Percentiles rank a stretch among this genome's conserved stretches.
Evolutionary conservation across 2,329 filamentous ascomycete genomes (phyloP).

Genomic region (Huntiella moniliformis): DNA sequence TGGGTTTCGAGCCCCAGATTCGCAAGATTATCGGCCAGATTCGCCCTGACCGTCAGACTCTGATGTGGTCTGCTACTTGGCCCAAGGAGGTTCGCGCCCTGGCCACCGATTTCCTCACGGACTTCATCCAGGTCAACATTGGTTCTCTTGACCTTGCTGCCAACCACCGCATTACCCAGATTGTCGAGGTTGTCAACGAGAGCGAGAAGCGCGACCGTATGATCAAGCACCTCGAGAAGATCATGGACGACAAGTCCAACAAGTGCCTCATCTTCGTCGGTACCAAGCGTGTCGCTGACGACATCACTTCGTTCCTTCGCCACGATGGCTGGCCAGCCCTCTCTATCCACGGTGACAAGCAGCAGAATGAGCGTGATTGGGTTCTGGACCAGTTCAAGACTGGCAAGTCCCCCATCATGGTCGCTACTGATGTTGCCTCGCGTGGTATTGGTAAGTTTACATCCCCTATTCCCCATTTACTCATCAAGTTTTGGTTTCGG

Average conservation of each 20-base stretch:
- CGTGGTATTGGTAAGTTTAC: slow-evolving; percentile 99
- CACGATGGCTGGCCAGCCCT: slow-evolving; percentile 96
- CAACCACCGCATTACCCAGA: slow-evolving; percentile 94
- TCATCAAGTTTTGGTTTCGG: slow-evolving; percentile 18
- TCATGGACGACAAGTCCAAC: slow-evolving; percentile 92
- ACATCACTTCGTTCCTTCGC: slow-evolving; percentile 91
- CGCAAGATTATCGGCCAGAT: slow-evolving; percentile 98
- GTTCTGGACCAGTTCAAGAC: slow-evolving; percentile 99
- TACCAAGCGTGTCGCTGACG: slow-evolving; percentile 88
- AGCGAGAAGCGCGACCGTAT: slow-evolving; percentile 96
- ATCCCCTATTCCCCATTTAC: slow-evolving; percentile 22
- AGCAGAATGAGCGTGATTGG: slow-evolving; percentile 99
- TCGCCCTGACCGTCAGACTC: slow-evolving; percentile 92
- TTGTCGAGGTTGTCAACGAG: slow-evolving; percentile 88
- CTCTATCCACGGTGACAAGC: slow-evolving; percentile 97
- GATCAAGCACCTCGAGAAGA: slow-evolving; percentile 92
- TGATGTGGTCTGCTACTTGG: slow-evolving; percentile 99
- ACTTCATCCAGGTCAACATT: slow-evolving; percentile 98
- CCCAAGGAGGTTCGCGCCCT: slow-evolving; percentile 94
- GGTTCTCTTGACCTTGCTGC: slow-evolving; percentile 89
- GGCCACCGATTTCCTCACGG: slow-evolving; percentile 73
- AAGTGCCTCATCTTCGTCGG: slow-evolving; percentile 91
- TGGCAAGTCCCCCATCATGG: slow-evolving; percentile 98
- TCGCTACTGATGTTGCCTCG: slow-evolving; percentile 97
- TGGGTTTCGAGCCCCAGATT: slow-evolving; percentile 99